Percentiles rank a stretch among this genome's conserved stretches.
These are phyloP conservation scores for Schizochytrium sp. DNA, from an alignment of 108 stramenopile genomes.

Conservation along the genomic window DNA sequence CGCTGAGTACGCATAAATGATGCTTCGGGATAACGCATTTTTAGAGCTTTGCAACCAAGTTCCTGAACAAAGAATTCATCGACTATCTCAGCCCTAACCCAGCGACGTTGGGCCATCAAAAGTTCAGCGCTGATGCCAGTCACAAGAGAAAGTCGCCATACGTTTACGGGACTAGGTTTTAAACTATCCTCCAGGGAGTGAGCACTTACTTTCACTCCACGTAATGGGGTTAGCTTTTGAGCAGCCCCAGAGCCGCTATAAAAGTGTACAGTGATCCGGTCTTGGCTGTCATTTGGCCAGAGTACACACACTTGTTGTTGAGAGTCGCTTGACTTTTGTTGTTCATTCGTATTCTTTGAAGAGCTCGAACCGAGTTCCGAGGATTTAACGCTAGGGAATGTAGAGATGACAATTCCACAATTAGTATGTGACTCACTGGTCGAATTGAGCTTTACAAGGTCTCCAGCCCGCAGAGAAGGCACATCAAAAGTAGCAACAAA, in stretches of 20 bases:
- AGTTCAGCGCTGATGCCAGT: background rate
- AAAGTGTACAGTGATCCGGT: too few species aligned
- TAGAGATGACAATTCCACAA: background rate
- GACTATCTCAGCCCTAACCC: background rate
- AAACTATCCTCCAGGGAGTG: background rate
- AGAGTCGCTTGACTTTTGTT: background rate
- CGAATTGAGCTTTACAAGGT: background rate
- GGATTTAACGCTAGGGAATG: background rate
- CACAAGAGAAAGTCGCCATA: background rate
- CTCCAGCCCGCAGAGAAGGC: background rate
- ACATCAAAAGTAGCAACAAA: constrained; percentile 10
- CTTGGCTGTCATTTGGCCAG: background rate
- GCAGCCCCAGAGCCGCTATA: too few species aligned
- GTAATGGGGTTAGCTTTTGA: too few species aligned
- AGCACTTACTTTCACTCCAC: too few species aligned
- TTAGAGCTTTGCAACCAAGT: background rate
- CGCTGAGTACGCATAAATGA: background rate
- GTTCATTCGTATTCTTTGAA: background rate
- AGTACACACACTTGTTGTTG: background rate
- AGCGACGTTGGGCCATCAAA: background rate
- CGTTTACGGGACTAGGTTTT: background rate
- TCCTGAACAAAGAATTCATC: background rate
- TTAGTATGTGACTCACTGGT: background rate
- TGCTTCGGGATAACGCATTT: background rate
- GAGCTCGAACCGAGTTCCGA: background rate